These are phyloP conservation scores for Arthrobotrys megalospora DNA, from an alignment of 2,329 filamentous ascomycete species.

Conservation along the genomic window DNA sequence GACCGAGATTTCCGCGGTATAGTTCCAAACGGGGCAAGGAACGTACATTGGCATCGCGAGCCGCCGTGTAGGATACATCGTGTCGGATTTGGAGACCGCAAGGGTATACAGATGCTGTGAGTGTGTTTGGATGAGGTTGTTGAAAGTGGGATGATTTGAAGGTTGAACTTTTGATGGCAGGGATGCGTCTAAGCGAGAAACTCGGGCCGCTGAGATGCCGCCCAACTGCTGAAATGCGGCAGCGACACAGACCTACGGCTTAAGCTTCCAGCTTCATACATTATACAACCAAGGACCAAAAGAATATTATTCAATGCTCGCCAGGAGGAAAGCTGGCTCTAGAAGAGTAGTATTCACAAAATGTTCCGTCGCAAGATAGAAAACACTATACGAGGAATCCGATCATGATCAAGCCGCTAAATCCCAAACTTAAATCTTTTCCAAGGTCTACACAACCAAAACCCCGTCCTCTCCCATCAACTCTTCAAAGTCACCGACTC, in stretches of 20 bases:
- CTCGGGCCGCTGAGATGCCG: conserved; percentile 1
- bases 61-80: conserved; percentile 45
- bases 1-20: background rate
- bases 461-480: conserved; percentile 57
- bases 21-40: background rate
- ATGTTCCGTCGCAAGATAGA: conserved; percentile 1
- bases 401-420: conserved; percentile 34
- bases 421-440: conserved; percentile 28
- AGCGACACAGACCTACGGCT: no score
- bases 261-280: background rate
- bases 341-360: conserved; percentile 4
- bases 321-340: background rate
- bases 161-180: conserved; percentile 29
- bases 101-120: background rate
- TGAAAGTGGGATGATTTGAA: conserved; percentile 46
- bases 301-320: conserved; percentile 1
- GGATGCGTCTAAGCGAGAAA: conserved; percentile 32
- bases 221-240: background rate
- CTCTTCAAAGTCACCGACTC: conserved; percentile 54
- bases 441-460: conserved; percentile 22
- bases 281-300: background rate
- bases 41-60: conserved; percentile 55
- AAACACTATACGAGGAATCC: background rate
- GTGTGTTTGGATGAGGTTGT: conserved; percentile 31
- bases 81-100: conserved; percentile 21